Conservation (phyloP, 1,284 basidiomycete genomes). For the Ustilago xerochloae region DNA sequence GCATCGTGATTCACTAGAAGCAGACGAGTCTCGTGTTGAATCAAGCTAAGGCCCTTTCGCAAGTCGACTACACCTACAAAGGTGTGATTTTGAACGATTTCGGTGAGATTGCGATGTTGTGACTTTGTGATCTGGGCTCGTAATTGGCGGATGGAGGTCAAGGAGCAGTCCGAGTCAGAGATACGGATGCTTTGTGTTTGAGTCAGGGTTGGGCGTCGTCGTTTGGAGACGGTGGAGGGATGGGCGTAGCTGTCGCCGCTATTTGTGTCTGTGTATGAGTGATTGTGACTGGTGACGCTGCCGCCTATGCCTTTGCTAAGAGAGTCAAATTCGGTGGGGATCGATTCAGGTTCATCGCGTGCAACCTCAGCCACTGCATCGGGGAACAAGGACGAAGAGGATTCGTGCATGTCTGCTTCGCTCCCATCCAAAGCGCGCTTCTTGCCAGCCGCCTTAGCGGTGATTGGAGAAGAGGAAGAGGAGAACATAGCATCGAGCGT, state of each 20-base stretch:
- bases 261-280: conserved; percentile 1
- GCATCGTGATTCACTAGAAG: conserved; percentile 85
- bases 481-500: conserved; percentile 83
- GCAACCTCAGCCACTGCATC: conserved; percentile 5
- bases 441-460: conserved; percentile 15
- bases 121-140: conserved; percentile 75
- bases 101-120: conserved; percentile 81
- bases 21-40: conserved; percentile 88
- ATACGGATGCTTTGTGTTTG: conserved; percentile 71
- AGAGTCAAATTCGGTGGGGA: not conserved
- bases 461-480: not conserved
- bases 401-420: not conserved
- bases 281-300: not conserved
- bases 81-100: conserved; percentile 85
- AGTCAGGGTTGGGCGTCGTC: conserved; percentile 1
- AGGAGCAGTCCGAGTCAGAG: conserved; percentile 79
- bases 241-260: not conserved
- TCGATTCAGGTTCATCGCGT: conserved; percentile 1
- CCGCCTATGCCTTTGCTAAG: not conserved
- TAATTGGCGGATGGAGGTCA: conserved; percentile 82
- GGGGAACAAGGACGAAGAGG: not conserved
- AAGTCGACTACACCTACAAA: conserved; percentile 94
- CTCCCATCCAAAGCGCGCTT: conserved; percentile 17
- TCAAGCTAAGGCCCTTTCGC: conserved; percentile 78
- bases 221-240: conserved; percentile 7